Evolutionary conservation across 352 stramenopile genomes (phyloP).

Genomic region (Globisporangium irregulare): DNA sequence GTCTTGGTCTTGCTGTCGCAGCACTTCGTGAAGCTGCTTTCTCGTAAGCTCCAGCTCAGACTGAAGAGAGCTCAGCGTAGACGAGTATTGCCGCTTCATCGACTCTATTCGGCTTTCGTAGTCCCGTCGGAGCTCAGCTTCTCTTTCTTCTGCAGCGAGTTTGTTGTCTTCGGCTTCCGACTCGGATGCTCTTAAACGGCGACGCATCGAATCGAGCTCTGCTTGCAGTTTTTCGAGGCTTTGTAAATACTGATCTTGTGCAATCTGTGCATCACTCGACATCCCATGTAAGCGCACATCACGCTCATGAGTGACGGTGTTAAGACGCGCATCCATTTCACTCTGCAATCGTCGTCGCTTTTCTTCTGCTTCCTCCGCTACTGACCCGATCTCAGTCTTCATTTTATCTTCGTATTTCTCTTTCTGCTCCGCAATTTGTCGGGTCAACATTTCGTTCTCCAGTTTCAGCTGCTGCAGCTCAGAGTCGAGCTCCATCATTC

Average conservation of each 20-base stretch:
- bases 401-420: slow-evolving; percentile 36
- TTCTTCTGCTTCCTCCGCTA: slow-evolving; percentile 21
- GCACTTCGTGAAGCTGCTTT: slow-evolving; percentile 42
- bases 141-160: slow-evolving; percentile 34
- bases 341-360: slow-evolving; percentile 27
- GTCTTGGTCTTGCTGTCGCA: slow-evolving; percentile 62
- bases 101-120: slow-evolving; percentile 25
- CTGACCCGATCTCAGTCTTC: slow-evolving; percentile 23
- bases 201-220: slow-evolving; percentile 33
- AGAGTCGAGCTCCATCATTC: slow-evolving; percentile 53
- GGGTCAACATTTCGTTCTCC: slow-evolving; percentile 66
- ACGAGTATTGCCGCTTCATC: slow-evolving; percentile 18
- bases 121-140: slow-evolving; percentile 19
- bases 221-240: slow-evolving; percentile 47
- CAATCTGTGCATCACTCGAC: slow-evolving; percentile 37
- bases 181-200: slow-evolving; percentile 26
- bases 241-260: slow-evolving; percentile 54
- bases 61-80: slow-evolving; percentile 19
- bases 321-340: slow-evolving; percentile 29
- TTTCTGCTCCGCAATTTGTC: slow-evolving; percentile 48
- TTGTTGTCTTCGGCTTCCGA: slow-evolving; percentile 37
- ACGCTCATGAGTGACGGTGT: slow-evolving; percentile 24
- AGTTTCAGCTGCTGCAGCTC: slow-evolving; percentile 68
- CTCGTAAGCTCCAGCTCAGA: slow-evolving; percentile 38
- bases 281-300: slow-evolving; percentile 31